Evolutionary conservation across 2,329 filamentous ascomycete genomes (phyloP).

Genomic region (Aureobasidium sp.): DNA sequence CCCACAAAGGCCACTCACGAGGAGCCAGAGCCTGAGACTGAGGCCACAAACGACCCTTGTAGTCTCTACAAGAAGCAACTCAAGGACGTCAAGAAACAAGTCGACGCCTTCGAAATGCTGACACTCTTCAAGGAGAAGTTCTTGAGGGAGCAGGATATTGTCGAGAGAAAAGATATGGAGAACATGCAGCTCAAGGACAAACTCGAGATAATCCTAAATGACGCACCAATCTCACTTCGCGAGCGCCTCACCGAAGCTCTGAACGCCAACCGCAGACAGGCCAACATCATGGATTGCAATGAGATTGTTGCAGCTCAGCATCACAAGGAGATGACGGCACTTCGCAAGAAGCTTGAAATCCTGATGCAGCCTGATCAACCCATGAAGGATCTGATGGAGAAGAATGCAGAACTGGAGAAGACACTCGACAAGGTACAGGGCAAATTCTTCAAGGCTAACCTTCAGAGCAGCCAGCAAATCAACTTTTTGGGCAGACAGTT

Average conservation of each 20-base stretch:
- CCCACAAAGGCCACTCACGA: neutral
- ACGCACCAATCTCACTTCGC: neutral
- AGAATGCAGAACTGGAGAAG: neutral
- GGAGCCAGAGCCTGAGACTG: neutral
- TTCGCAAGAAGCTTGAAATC: neutral
- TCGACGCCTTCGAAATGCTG: neutral
- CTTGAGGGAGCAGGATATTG: neutral
- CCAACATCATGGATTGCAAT: neutral
- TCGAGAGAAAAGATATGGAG: neutral
- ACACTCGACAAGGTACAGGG: neutral
- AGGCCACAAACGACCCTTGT: neutral
- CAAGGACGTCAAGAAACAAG: neutral
- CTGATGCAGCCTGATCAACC: neutral
- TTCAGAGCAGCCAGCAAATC: neutral
- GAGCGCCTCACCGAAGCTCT: neutral
- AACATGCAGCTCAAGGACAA: neutral
- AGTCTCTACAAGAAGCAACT: neutral
- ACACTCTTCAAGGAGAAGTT: neutral
- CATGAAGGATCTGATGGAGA: neutral
- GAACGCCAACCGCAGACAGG: neutral
- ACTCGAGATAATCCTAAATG: neutral
- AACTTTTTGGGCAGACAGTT: neutral
- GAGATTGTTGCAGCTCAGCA: slow-evolving; percentile 1
- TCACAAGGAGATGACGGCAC: neutral
- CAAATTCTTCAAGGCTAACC: neutral